Conservation (phyloP, 2,329 filamentous ascomycete genomes). For the Aspergillus piperis region DNA sequence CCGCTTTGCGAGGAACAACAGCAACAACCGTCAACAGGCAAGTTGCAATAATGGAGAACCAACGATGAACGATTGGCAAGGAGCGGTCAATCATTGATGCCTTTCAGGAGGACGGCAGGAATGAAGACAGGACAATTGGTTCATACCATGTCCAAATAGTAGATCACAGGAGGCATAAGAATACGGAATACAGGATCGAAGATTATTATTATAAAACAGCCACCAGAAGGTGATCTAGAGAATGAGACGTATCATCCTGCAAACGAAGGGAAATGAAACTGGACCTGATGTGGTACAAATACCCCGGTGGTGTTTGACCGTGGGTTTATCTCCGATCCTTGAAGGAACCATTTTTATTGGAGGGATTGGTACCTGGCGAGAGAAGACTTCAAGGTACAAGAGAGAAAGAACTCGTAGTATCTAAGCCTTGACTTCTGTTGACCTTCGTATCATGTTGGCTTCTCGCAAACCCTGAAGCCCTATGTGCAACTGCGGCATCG, state of each 20-base stretch:
- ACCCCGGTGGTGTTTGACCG: constrained; percentile 3
- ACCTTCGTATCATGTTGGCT: no score
- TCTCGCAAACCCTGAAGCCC: no score
- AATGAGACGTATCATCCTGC: background rate
- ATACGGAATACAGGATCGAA: background rate
- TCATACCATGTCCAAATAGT: background rate
- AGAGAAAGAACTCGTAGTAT: no score
- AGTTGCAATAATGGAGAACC: background rate
- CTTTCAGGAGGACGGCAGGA: background rate
- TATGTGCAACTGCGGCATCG: background rate
- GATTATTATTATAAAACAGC: background rate
- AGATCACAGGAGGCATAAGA: background rate
- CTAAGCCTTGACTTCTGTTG: no score
- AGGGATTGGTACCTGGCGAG: background rate
- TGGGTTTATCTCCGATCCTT: background rate
- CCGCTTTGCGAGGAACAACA: background rate
- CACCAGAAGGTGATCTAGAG: background rate
- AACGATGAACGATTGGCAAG: constrained; percentile 9
- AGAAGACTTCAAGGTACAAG: no score
- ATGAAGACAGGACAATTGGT: background rate
- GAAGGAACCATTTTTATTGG: background rate
- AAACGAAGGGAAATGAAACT: background rate
- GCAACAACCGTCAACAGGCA: background rate
- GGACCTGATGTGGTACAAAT: constrained; percentile 20
- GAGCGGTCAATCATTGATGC: constrained; percentile 21